Evolutionary conservation across 2,329 filamentous ascomycete genomes (phyloP), one percentile per base, ranked within the genome.

Genomic region (Colletotrichum endophyticum): DNA sequence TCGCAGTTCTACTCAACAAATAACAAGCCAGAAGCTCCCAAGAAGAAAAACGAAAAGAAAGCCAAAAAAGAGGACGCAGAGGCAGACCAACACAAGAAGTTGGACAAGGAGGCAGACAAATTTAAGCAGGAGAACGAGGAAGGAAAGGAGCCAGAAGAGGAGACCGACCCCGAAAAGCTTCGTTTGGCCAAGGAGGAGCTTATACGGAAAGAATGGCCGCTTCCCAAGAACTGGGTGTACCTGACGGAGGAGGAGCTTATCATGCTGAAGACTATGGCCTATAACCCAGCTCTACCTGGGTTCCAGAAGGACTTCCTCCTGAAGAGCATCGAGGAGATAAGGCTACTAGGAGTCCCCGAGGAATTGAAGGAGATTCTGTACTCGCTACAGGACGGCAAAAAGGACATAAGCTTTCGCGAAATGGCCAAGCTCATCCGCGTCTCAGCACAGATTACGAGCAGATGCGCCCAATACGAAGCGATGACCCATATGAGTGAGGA

Each of bases 281-380:
- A 88, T 77, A 84, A 94, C 75, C 91, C 91, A 79, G 87, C 89
- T 76, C 88, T 95, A 73, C 93, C 94, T 9, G 87, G 89, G 71
- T 88, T 89, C n/a, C 92, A 95, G 84, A 88, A 88, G 53, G 85
- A 91, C 67, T 86, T 89, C 27, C 84, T 96, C 75, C 88, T 92
- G 75, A 88, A 91, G 64, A 88, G 92, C 11, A 85, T 94, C n/a
- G 86, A 90, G 77, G 87, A 89, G 32, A 89, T 96, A 77, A 92
- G 93, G 85, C 88, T 89, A 76, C 89, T 92, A 57, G 95, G 95
- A 12, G 91, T 95, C 19, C 95, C 95, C 1, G 80, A 86, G 27
- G 95, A 95, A 81, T 85, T 95, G 22, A 89, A 91, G 71, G 89
- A 93, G 53, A 81, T 92, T 75, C 83, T 92, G 57, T 81, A 84